Conservation (phyloP, 768 basidiomycete species). For the Leucocoprinus leucothites region DNA sequence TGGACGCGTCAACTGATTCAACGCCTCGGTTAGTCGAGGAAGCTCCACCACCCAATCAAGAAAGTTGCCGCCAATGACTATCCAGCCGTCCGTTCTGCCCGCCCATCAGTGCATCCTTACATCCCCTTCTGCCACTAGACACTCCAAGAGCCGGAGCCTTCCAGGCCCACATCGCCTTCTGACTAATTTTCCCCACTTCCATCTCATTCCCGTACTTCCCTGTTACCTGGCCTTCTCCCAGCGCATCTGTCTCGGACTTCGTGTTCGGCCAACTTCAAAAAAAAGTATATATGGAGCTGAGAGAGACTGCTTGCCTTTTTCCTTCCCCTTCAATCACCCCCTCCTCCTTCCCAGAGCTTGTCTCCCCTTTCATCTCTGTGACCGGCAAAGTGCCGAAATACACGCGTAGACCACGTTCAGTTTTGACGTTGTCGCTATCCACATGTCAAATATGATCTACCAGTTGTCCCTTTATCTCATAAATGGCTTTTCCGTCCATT, state of each 20-base stretch:
- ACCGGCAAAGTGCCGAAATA: background rate
- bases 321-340: background rate
- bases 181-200: background rate
- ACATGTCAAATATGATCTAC: background rate
- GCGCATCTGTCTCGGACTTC: background rate
- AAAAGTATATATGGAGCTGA: slow-evolving; percentile 12
- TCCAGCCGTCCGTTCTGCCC: background rate
- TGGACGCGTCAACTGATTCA: too few species aligned
- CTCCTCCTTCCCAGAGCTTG: background rate
- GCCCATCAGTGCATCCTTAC: background rate
- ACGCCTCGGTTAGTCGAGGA: background rate
- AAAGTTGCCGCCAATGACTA: background rate
- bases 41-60: background rate
- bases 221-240: slow-evolving; percentile 1
- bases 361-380: background rate
- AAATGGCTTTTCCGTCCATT: slow-evolving; percentile 31
- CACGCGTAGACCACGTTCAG: background rate
- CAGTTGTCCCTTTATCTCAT: slow-evolving; percentile 13
- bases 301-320: background rate
- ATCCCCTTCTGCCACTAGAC: background rate
- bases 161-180: background rate
- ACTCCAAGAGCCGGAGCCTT: background rate
- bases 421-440: background rate
- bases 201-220: background rate
- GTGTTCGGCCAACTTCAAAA: slow-evolving; percentile 2